Evolutionary conservation across 164 flowering plant genomes (phyloP), one percentile per base, ranked within the genome.

Genomic region (grape (Vitis vinifera)): DNA sequence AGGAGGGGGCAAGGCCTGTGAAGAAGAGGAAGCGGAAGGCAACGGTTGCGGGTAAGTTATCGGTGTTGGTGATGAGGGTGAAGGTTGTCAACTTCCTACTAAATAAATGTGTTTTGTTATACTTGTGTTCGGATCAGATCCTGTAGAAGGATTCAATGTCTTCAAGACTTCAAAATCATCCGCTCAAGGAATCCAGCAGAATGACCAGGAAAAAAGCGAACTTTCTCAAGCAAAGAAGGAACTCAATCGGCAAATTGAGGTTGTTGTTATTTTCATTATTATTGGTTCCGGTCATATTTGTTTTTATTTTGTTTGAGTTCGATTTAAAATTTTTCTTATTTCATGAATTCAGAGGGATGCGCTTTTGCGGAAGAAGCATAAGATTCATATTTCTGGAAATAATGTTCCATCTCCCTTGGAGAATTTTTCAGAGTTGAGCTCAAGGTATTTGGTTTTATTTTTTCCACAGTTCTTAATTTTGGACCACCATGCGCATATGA

Each of bases 401-500:
- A 82, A 85, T 73, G 86, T 92, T 19, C 91, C 98, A 9, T 82
- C 96, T 2, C 99, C 97, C 31, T 90, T 92, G 51, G 72, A 82
- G 67, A 76, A 70, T 74, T 92, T 95, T 73, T 73, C 71, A 5
- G 96, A 92, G 60, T 77, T 92, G 63, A 81, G 79, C 70, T 78
- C 91, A 8, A 89, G 96, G 99, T 94, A 73, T 30, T 9, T 67
- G 44, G 10, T 23, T 9, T 49, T 30, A 65, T 15, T 47, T 4
- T 4, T 69, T 37, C 1, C 48, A 5, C 2, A 6, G 8, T 17
- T 50, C 4, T 17, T 48, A 14, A 9, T 56, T 62, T 53, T 10
- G 10, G 63, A 31, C 10, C 15, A 23, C 56, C 14, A 13, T 65
- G 17, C 30, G 14, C 27, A 9, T 49, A 1, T 68, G 31, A 37